A percentile compares a stretch with the other conserved stretches of the same genome.
Conservation (phyloP, 1,284 basidiomycete species). For the Pterulicium gracile region DNA sequence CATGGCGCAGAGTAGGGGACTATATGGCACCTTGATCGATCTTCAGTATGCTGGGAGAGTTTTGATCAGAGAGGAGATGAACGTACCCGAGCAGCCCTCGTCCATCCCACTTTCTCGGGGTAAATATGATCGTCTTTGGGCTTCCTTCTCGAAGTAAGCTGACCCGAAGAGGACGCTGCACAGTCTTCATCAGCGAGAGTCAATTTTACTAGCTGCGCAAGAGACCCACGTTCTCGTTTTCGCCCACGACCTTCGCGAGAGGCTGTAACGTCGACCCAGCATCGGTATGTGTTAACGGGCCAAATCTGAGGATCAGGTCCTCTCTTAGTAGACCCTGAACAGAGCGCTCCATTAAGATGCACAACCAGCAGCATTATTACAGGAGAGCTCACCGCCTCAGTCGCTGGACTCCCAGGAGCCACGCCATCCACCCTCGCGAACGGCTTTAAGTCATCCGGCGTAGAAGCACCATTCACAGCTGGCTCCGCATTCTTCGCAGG, state of each 20-base stretch:
- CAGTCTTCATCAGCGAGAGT: background rate
- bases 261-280: conserved; percentile 49
- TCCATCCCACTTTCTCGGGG: conserved; percentile 61
- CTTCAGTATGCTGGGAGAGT: conserved; percentile 4
- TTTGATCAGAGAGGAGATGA: background rate
- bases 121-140: conserved; percentile 29
- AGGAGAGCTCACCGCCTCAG: conserved; percentile 57
- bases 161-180: conserved; percentile 20
- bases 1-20: conserved; percentile 36
- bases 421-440: conserved; percentile 77
- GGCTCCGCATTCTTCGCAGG: conserved; percentile 20
- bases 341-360: conserved; percentile 6
- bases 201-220: background rate
- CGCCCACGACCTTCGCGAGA: conserved; percentile 58
- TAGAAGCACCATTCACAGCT: conserved; percentile 8
- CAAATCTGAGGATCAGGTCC: conserved; percentile 70
- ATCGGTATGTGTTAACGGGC: conserved; percentile 41
- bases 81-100: conserved; percentile 73
- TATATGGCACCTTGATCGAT: conserved; percentile 54
- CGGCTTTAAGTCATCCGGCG: conserved; percentile 27
- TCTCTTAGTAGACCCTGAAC: conserved; percentile 56
- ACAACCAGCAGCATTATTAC: conserved; percentile 2
- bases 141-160: conserved; percentile 27
- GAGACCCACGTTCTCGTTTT: conserved; percentile 52
- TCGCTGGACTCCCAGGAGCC: conserved; percentile 68